Percentiles rank a stretch among this genome's conserved stretches.
Evolutionary conservation across 1,284 basidiomycete species (phyloP).

Genomic region (Athelia sp.): DNA sequence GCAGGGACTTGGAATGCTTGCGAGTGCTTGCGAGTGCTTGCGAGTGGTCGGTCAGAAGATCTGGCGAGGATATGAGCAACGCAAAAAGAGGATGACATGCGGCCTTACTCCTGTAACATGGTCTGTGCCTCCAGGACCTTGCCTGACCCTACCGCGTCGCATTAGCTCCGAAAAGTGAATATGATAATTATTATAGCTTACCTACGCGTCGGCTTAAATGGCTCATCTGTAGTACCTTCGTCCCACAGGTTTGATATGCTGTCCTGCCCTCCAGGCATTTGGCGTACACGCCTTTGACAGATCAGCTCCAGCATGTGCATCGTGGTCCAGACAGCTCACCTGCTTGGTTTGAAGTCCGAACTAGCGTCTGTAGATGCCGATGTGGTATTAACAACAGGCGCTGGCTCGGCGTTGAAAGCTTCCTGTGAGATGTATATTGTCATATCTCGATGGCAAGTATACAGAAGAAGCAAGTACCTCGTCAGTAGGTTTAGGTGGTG

Average conservation of each 20-base stretch:
- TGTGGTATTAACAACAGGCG: neutral
- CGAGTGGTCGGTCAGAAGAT: conserved; percentile 9
- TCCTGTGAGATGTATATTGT: neutral
- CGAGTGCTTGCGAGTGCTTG: neutral
- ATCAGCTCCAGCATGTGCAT: no score
- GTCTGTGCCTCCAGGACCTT: conserved; percentile 60
- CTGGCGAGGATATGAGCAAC: conserved; percentile 5
- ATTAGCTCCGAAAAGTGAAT: neutral
- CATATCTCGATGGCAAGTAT: neutral
- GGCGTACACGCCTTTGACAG: conserved; percentile 46
- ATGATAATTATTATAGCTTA: conserved; percentile 23
- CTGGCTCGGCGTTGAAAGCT: neutral
- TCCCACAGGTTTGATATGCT: conserved; percentile 47
- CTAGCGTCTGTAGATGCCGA: neutral
- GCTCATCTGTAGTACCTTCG: conserved; percentile 30
- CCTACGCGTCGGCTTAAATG: conserved; percentile 65
- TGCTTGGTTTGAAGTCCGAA: conserved; percentile 36
- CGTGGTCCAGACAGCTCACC: conserved; percentile 24
- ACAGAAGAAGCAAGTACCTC: neutral
- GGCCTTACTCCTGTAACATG: conserved; percentile 48
- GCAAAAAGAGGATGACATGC: conserved; percentile 1
- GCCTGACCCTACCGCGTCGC: conserved; percentile 38
- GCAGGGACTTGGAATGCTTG: neutral
- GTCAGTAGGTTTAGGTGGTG: conserved; percentile 11
- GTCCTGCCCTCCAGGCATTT: conserved; percentile 44